Base-by-base conservation (phyloP, 1,284 basidiomycete genomes). In the Lentinula novae-zelandiae region DNA sequence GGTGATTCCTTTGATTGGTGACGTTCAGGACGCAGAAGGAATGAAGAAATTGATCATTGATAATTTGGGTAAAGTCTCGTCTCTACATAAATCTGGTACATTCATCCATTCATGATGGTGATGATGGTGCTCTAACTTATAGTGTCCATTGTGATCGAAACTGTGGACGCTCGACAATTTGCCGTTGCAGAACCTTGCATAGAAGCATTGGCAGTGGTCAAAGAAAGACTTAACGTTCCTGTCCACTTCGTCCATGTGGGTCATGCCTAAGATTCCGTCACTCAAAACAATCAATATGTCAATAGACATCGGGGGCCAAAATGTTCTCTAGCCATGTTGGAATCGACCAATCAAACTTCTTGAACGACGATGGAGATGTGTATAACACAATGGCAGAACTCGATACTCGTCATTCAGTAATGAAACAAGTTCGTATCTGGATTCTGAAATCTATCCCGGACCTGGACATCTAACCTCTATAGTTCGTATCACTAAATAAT, bases 181-280 rank as follows among this genome's bases (percentile, higher is more conserved):
- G 54, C 42, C 5, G 57, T 60, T 40, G 56, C 62, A 17, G 20
- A 60, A 48, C 53, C 44, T 15, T 62, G 58, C 44, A 56, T 65
- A 36, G 50, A 60, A 42, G 62, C 53, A 5, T 54, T 65, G 15
- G 53, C 62, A 2, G 42, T 49, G 7, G 64, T 65, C 1, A 65
- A 64, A 36, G 39, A 52, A 12, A 53, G 48, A 27, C 50, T 55
- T 8, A 50, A 58, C 12, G 38, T 38, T 39, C 22, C 38, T 42
- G 62, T 64, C 10, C 62, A 65, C 44, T 65, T 65, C 22, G 46
- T 65, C 36, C 62, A 63, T 40, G 64, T 65, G 38, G 4, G 60
- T 60, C 12, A 10, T n/a, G n/a, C 34, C 4, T 46, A 20, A 46
- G 36, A 7, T 15, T n/a, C 17, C 17, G 27, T 44, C 50, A n/a